A percentile compares a stretch with the other conserved stretches of the same genome.
These are phyloP conservation scores for Neopestalotiopsis sp. DNA, from an alignment of 2,329 filamentous ascomycete species.

Conservation along the genomic window DNA sequence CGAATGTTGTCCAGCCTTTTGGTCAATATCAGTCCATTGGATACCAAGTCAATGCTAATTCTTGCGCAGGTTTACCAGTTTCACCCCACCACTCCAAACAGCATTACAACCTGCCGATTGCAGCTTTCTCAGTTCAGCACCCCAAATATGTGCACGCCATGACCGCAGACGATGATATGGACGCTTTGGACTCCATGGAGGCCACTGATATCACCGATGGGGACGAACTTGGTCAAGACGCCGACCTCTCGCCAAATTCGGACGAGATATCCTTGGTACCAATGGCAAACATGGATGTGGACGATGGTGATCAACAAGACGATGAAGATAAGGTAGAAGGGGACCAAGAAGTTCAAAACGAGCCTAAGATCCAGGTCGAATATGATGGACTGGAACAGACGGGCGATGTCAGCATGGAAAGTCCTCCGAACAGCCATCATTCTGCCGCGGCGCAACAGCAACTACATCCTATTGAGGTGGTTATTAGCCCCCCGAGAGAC, in stretches of 20 bases:
- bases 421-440: neutral
- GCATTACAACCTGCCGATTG: neutral
- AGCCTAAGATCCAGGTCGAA: neutral
- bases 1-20: neutral
- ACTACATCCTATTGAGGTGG: conserved; percentile 33
- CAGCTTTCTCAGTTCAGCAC: neutral
- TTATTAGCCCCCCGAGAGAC: conserved; percentile 31
- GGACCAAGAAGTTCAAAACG: neutral
- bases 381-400: neutral
- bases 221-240: neutral
- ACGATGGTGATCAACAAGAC: neutral
- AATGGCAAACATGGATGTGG: neutral
- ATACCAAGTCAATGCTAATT: conserved; percentile 4
- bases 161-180: neutral
- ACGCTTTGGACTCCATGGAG: neutral
- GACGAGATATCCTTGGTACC: neutral
- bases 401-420: neutral
- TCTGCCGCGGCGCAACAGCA: conserved; percentile 17
- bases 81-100: neutral
- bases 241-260: too few species aligned
- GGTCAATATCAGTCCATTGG: neutral
- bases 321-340: neutral
- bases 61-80: neutral
- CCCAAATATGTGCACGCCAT: neutral
- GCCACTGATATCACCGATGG: neutral